Conservation (phyloP, 2,329 filamentous ascomycete species). For the Aspergillus neoniger region DNA sequence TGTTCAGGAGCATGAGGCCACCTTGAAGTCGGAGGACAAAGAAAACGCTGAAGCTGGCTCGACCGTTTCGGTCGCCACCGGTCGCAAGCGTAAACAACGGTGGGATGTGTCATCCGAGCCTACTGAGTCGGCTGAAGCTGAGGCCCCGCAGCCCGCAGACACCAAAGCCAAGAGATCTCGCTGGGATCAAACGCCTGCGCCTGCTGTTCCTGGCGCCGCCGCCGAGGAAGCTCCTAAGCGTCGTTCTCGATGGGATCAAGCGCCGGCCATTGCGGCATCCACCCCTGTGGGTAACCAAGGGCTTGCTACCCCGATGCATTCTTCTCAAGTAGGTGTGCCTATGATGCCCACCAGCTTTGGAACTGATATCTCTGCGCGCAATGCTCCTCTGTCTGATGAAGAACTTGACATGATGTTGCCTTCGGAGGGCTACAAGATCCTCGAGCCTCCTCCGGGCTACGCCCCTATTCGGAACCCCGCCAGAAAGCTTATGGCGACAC, state of each 20-base stretch:
- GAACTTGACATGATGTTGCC: slow-evolving; percentile 91
- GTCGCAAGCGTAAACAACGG: slow-evolving; percentile 86
- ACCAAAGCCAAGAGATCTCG: slow-evolving; percentile 73
- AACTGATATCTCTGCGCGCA: slow-evolving; percentile 76
- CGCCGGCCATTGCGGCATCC: slow-evolving; percentile 65
- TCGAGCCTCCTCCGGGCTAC: slow-evolving; percentile 89
- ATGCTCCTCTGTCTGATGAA: slow-evolving; percentile 84
- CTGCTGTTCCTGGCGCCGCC: slow-evolving; percentile 44
- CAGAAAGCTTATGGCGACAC: slow-evolving; percentile 72
- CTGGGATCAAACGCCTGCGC: slow-evolving; percentile 80
- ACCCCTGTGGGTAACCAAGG: slow-evolving; percentile 73
- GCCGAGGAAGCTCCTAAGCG: slow-evolving; percentile 66
- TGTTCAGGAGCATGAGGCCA: slow-evolving; percentile 68
- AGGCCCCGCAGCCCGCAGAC: slow-evolving; percentile 54
- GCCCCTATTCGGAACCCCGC: slow-evolving; percentile 77
- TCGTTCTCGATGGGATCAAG: slow-evolving; percentile 89
- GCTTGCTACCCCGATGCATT: slow-evolving; percentile 76
- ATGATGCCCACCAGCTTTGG: slow-evolving; percentile 68
- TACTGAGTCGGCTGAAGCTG: slow-evolving; percentile 52
- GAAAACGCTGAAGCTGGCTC: slow-evolving; percentile 72
- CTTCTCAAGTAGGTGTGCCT: slow-evolving; percentile 60
- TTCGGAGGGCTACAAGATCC: slow-evolving; percentile 86
- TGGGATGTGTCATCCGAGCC: slow-evolving; percentile 78
- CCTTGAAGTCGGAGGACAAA: slow-evolving; percentile 71
- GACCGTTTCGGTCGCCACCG: slow-evolving; percentile 62